A percentile compares a stretch with the other conserved stretches of the same genome.
phyloP scores from a whole-genome alignment of 306 rosid genomes.

The Corylus americana region DNA sequence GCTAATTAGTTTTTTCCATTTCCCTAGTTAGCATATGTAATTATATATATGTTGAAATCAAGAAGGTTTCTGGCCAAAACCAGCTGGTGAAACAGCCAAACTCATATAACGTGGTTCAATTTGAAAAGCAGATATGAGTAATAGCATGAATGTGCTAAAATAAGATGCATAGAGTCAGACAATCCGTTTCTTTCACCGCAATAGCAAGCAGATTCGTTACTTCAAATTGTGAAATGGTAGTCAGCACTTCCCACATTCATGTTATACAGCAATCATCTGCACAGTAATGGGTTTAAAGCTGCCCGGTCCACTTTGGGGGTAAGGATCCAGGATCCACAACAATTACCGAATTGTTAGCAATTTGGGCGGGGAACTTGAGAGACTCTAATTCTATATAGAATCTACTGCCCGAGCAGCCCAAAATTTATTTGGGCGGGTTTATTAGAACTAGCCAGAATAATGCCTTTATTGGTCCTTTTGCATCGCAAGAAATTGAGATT shows the following conservation, averaged over 20 bases:
- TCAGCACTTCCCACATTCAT: neutral
- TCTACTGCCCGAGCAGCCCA: too few relatives aligned
- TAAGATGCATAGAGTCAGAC: neutral
- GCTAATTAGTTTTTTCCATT: too few relatives aligned
- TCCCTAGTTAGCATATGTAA: too few relatives aligned
- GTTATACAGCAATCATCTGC: neutral
- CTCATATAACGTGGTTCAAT: neutral
- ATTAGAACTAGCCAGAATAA: neutral
- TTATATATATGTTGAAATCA: neutral
- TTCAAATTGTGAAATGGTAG: neutral
- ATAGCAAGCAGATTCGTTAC: neutral
- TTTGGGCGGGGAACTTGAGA: too few relatives aligned
- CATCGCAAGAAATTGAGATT: neutral
- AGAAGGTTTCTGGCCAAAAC: neutral
- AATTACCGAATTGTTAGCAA: neutral
- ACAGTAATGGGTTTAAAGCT: neutral
- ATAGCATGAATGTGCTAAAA: neutral
- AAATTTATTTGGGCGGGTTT: neutral
- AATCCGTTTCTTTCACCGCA: neutral
- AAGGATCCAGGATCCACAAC: too few relatives aligned
- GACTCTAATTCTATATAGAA: too few relatives aligned
- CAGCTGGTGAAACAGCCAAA: neutral
- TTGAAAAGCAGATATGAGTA: neutral
- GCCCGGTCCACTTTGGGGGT: neutral
- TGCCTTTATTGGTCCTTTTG: neutral